Evolutionary conservation across 345 rosid genomes (phyloP).

Genomic region (Cardamine chenopodiifolia): DNA sequence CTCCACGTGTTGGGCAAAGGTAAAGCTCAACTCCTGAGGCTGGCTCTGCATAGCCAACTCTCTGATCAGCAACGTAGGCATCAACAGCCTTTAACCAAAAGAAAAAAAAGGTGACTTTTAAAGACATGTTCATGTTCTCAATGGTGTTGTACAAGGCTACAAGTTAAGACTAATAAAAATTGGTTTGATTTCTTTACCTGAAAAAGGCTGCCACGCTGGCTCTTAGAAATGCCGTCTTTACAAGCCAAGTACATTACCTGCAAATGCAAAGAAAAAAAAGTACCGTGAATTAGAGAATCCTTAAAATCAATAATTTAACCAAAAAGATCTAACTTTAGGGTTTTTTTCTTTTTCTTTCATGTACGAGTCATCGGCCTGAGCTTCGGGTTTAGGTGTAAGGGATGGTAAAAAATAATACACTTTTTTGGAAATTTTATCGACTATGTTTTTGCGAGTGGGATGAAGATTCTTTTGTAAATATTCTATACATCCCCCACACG

Average conservation of each 20-base stretch:
- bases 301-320: neutral
- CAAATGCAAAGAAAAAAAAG: slow-evolving; percentile 24
- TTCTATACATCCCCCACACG: slow-evolving; percentile 11
- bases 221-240: slow-evolving; percentile 61
- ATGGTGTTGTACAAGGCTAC: neutral
- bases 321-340: neutral
- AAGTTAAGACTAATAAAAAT: neutral
- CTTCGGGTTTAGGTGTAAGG: neutral
- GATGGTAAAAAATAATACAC: neutral
- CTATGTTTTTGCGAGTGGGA: neutral
- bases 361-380: neutral
- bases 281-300: neutral
- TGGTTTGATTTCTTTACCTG: slow-evolving; percentile 57
- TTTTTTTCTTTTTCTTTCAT: neutral
- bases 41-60: slow-evolving; percentile 95
- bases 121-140: neutral
- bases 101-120: neutral
- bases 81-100: slow-evolving; percentile 58
- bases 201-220: slow-evolving; percentile 55
- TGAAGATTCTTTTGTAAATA: slow-evolving; percentile 5
- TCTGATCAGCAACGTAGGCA: slow-evolving; percentile 68
- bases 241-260: slow-evolving; percentile 78
- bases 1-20: slow-evolving; percentile 77
- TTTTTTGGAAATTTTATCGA: neutral
- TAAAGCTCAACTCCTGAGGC: slow-evolving; percentile 78